Conservation (phyloP, 2,329 filamentous ascomycete species). For the Botryotinia convoluta region DNA sequence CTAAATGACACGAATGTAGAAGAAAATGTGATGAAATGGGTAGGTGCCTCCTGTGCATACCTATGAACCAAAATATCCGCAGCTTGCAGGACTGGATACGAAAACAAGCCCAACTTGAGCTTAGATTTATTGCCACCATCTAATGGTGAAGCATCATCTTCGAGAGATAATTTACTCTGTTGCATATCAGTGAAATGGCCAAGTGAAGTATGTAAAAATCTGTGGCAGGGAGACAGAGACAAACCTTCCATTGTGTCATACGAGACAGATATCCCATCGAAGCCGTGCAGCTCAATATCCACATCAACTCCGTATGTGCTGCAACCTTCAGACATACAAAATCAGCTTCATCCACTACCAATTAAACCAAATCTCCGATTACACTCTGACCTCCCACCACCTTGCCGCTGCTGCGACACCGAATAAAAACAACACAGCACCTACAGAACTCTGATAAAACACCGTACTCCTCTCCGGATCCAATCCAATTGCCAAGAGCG, state of each 20-base stretch:
- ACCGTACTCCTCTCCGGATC: slow-evolving; percentile 73
- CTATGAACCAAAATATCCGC: slow-evolving; percentile 89
- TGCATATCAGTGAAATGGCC: neutral
- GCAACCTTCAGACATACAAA: slow-evolving; percentile 53
- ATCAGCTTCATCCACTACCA: neutral
- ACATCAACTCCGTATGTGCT: slow-evolving; percentile 88
- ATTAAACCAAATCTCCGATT: neutral
- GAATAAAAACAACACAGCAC: slow-evolving; percentile 32
- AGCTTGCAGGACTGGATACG: slow-evolving; percentile 92
- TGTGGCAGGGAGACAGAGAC: slow-evolving; percentile 12
- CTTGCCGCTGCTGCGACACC: neutral
- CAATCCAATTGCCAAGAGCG: slow-evolving; percentile 79
- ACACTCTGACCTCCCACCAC: neutral
- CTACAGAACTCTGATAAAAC: slow-evolving; percentile 77
- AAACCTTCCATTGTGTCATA: slow-evolving; percentile 99
- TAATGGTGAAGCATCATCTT: slow-evolving; percentile 55
- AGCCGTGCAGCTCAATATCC: slow-evolving; percentile 89
- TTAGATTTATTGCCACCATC: slow-evolving; percentile 58
- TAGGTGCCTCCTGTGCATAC: slow-evolving; percentile 41
- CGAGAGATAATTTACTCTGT: slow-evolving; percentile 70
- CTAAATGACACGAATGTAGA: slow-evolving; percentile 1
- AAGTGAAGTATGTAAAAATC: neutral
- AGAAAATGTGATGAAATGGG: neutral
- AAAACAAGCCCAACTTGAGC: slow-evolving; percentile 87
- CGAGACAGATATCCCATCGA: slow-evolving; percentile 90